Base-by-base conservation (phyloP, 371 early-diverging fungal genomes). In the Cladochytrium tenue region DNA sequence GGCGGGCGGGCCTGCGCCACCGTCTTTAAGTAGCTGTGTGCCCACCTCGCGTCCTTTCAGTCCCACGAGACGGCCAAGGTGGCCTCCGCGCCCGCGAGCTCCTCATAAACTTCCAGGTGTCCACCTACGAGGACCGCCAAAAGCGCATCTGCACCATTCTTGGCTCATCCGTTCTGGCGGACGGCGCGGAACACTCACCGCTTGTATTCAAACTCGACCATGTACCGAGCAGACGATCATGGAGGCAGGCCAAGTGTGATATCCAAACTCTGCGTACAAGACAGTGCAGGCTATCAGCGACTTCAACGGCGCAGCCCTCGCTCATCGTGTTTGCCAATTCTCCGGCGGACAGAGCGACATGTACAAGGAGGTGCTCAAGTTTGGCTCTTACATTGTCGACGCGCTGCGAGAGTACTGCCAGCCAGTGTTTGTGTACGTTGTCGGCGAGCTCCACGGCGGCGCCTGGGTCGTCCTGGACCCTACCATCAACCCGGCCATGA, bases 301-400 rank as follows among this genome's bases (percentile, higher is more conserved):
- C 81, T 96, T 98, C 71, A 96, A 97, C 88, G 90, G 99, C 98
- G 80, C 93, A 93, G 71, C 85, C 99, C 64, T 96, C 98, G 23
- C 79, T 99, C 76, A 92, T 99, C 76, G 92, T 99, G 80, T 94
- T 99, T 86, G 98, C 98, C 80, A 98, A 99, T 99, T 99, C 90
- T 92, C 92, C 51, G 99, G 99, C 67, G 98, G 98, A 60, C 96
- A 97, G 79, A 93, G 91, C 71, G 98, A 99, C 79, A 97, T 99
- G 97, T 96, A 89, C 87, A 90, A 96, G 74, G 96, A 95, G 78
- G 88, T 98, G 1, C 86, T 99, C 62, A 97, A 99, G 80, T 96
- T 91, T 73, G 99, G 99, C 63, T 88, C 97, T 2, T 89, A 92
- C 76, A 99, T 99, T 69, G 97, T 99, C 60, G 96, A 96, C 82